These are phyloP conservation scores for Dendrobium huoshanense DNA, from an alignment of 106 monocot genomes.

Conservation along the genomic window DNA sequence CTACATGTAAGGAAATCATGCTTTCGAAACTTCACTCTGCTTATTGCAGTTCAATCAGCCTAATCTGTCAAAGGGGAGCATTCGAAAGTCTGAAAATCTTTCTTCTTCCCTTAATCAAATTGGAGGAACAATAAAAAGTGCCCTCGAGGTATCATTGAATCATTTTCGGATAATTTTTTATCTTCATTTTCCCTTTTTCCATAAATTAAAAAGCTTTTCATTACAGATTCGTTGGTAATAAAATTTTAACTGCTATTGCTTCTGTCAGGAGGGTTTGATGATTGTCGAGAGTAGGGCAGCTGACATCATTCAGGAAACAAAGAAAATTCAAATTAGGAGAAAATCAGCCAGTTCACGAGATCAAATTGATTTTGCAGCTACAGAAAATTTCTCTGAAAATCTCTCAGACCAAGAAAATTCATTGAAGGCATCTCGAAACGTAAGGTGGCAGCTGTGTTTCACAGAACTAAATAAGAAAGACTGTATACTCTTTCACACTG, in stretches of 20 bases:
- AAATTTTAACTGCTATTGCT: not conserved
- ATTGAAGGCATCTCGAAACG: constrained; percentile 80
- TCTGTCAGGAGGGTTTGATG: constrained; percentile 64
- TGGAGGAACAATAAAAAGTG: constrained; percentile 61
- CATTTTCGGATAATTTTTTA: not conserved
- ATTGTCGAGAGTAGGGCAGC: constrained; percentile 66
- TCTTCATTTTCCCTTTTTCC: not conserved
- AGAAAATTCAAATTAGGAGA: constrained; percentile 73
- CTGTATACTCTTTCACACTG: not conserved
- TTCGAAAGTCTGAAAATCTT: constrained; percentile 40
- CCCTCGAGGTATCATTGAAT: constrained; percentile 47
- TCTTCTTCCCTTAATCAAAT: constrained; percentile 68
- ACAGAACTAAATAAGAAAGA: not conserved
- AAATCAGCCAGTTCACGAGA: constrained; percentile 32
- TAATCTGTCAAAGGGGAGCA: constrained; percentile 33
- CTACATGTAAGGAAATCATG: not conserved
- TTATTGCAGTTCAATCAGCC: constrained; percentile 42
- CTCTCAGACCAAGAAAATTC: constrained; percentile 50
- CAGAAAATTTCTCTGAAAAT: constrained; percentile 10
- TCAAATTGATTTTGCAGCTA: constrained; percentile 13
- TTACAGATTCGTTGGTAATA: not conserved
- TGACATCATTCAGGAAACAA: constrained; percentile 56
- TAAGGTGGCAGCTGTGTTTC: constrained; percentile 62
- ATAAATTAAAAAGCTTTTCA: constrained; percentile 1
- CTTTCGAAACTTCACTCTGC: not conserved